A percentile compares a stretch with the other conserved stretches of the same genome.
These are phyloP conservation scores for Hemileia vastatrix DNA, from an alignment of 1,284 basidiomycete species.

Conservation along the genomic window DNA sequence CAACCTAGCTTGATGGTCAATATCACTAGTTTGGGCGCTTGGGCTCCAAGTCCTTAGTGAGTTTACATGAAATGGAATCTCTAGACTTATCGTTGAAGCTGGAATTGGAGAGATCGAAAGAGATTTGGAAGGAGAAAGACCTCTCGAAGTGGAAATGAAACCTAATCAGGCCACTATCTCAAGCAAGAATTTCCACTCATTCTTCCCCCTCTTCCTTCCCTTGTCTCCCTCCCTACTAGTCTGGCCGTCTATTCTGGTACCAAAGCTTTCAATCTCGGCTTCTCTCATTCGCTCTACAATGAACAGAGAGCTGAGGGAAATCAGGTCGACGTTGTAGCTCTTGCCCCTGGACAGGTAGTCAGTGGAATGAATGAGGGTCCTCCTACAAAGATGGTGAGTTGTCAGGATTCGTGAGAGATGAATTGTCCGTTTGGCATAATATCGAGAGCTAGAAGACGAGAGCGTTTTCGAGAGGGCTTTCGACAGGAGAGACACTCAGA, in stretches of 20 bases:
- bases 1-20: conserved; percentile 22
- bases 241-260: conserved; percentile 20
- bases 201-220: neutral
- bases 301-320: conserved; percentile 17
- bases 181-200: neutral
- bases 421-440: too few relatives aligned
- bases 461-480: too few relatives aligned
- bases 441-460: too few relatives aligned
- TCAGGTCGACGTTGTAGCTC: conserved; percentile 22
- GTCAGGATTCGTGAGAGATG: too few relatives aligned
- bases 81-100: too few relatives aligned
- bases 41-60: conserved; percentile 22
- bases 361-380: conserved; percentile 24
- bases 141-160: too few relatives aligned
- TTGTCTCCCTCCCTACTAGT: neutral
- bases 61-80: neutral
- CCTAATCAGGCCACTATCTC: too few relatives aligned
- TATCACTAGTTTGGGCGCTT: conserved; percentile 24
- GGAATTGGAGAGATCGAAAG: too few relatives aligned
- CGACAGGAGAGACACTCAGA: too few relatives aligned
- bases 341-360: conserved; percentile 24
- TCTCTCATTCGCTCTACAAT: conserved; percentile 23
- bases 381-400: conserved; percentile 5
- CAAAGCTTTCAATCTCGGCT: conserved; percentile 22
- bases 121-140: too few relatives aligned